Evolutionary conservation across 202 grass and related monocot genomes (phyloP).

Genomic region (Panicum hallii): DNA sequence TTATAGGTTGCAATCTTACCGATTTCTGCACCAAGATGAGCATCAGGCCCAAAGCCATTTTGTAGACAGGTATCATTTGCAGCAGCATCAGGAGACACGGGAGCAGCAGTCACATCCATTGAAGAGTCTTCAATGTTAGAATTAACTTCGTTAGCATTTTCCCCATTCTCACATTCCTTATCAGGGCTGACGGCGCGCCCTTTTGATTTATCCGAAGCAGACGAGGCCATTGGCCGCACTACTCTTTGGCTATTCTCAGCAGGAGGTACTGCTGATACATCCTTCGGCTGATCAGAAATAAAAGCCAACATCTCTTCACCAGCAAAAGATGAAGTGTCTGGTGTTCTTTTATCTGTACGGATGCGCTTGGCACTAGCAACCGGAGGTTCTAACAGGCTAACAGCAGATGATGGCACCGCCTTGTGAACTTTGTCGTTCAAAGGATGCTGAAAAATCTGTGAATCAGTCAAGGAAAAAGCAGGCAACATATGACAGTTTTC

Average conservation of each 20-base stretch:
- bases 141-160: slow-evolving; percentile 65
- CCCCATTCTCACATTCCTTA: slow-evolving; percentile 64
- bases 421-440: slow-evolving; percentile 74
- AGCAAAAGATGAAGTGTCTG: slow-evolving; percentile 65
- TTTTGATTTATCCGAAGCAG: slow-evolving; percentile 69
- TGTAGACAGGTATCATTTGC: slow-evolving; percentile 53
- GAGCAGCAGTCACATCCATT: slow-evolving; percentile 56
- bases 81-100: slow-evolving; percentile 64
- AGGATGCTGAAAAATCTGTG: slow-evolving; percentile 95
- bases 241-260: slow-evolving; percentile 50
- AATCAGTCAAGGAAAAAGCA: slow-evolving; percentile 47
- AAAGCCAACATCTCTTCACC: slow-evolving; percentile 87
- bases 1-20: slow-evolving; percentile 77
- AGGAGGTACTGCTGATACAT: slow-evolving; percentile 42
- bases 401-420: slow-evolving; percentile 50
- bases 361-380: slow-evolving; percentile 62
- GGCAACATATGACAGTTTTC: slow-evolving; percentile 27
- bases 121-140: slow-evolving; percentile 68
- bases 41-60: slow-evolving; percentile 59
- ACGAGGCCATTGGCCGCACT: slow-evolving; percentile 47
- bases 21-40: slow-evolving; percentile 66
- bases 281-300: slow-evolving; percentile 70
- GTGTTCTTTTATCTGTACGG: slow-evolving; percentile 67
- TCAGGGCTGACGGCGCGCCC: slow-evolving; percentile 54
- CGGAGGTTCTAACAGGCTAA: slow-evolving; percentile 54